Base-by-base conservation (phyloP, 495 filamentous ascomycete genomes). In the Halenospora varia region DNA sequence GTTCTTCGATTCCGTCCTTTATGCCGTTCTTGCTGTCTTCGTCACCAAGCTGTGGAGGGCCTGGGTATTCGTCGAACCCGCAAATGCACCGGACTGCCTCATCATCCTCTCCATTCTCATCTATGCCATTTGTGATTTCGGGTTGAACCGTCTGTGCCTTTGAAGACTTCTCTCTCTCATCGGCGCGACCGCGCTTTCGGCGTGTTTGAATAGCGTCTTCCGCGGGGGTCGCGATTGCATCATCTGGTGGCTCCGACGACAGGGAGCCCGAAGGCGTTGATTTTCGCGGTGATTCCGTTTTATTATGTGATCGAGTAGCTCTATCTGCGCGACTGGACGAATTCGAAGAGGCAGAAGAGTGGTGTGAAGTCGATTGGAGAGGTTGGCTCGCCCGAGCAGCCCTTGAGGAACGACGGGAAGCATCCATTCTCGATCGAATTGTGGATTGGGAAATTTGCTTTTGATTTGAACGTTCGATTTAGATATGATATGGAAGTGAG, bases 21-120 rank as follows among this genome's bases (percentile, higher is more conserved):
- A 73, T 57, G 51, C 71, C 75, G 17, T 70, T 63, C 63, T 78
- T 82, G 62, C 77, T 73, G 61, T 82, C 78, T 60, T 86, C 83
- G 68, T 86, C 79, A 69, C 73, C 71, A 61, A 82, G 77, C 56
- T 78, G 81, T 29, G 91, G 91, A 52, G 90, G 84, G 48, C 95
- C 95, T 46, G 94, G 94, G 71, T 97, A 97, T 17, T 99, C 94
- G 66, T 90, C 90, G 64, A 88, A 84, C 51, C 90, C 92, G 71
- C 94, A 99, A 54, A 99, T 85, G 74, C 94, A 99, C 53, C 94
- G 84, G 63, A 96, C 96, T 47, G 93, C 81, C 70, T 95, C 90
- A 66, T 98, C 92, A 65, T 96, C 93, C 51, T 96, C 92, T 49
- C 84, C 83, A 18, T 82, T 75, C 25, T 92, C 89, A 35, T 80